phyloP scores from a whole-genome alignment of 2,329 filamentous ascomycete genomes.

The Colletotrichum horii region DNA sequence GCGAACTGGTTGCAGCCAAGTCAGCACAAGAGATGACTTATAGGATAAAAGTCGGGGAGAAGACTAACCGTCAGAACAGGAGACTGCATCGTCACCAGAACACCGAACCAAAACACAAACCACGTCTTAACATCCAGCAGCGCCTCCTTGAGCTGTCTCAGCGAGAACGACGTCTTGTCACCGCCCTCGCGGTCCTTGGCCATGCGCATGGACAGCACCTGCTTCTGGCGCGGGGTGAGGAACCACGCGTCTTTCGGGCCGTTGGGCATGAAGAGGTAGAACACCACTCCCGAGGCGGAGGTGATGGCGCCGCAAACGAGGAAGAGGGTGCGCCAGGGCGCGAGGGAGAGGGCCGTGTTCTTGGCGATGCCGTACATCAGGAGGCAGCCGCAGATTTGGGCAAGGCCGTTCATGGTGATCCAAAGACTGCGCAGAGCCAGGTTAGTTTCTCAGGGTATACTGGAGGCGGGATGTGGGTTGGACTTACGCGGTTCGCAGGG shows the following conservation, averaged over 20 bases:
- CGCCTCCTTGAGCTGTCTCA: constrained; percentile 47
- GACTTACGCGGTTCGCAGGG: constrained; percentile 29
- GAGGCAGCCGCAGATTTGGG: constrained; percentile 31
- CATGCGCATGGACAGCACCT: constrained; percentile 41
- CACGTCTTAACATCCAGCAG: constrained; percentile 48
- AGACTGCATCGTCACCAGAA: constrained; percentile 50
- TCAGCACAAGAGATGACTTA: neutral
- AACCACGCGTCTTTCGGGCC: constrained; percentile 55
- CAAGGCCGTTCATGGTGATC: constrained; percentile 33
- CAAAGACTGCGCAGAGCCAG: constrained; percentile 27
- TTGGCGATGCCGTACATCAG: constrained; percentile 47
- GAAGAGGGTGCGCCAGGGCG: constrained; percentile 53
- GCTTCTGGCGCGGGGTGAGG: constrained; percentile 45
- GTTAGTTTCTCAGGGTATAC: fast-evolving
- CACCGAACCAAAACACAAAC: constrained; percentile 48
- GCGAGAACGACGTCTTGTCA: constrained; percentile 46
- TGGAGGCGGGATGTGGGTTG: neutral
- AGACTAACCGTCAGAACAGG: constrained; percentile 44
- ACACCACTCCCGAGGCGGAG: constrained; percentile 43
- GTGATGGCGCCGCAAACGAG: constrained; percentile 56
- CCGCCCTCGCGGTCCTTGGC: constrained; percentile 35
- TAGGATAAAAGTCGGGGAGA: neutral
- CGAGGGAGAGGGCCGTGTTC: constrained; percentile 38
- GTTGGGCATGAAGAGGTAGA: constrained; percentile 51
- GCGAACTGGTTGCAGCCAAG: constrained; percentile 39